phyloP scores from a whole-genome alignment of 2,329 filamentous ascomycete species.

The Pseudogymnoascus sp. region DNA sequence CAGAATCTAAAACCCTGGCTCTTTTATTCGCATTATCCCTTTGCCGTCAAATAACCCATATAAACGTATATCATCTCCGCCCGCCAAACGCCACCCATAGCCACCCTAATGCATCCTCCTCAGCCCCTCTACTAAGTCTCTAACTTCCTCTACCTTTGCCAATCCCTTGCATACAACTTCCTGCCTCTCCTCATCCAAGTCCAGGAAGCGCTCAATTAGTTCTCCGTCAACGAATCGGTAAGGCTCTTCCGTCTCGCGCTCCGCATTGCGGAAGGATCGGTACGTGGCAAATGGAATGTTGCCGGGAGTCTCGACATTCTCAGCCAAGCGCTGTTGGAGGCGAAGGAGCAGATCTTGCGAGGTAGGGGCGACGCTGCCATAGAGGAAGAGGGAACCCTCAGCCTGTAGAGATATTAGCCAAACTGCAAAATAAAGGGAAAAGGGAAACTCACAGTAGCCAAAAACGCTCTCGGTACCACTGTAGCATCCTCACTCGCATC shows the following conservation, averaged over 20 bases:
- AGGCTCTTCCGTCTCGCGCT: conserved; percentile 64
- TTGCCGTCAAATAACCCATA: not conserved
- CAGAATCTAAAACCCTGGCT: not conserved
- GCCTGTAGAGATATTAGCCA: conserved; percentile 45
- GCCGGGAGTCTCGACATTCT: conserved; percentile 60
- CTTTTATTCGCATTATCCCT: not conserved
- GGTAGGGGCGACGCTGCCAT: conserved; percentile 64
- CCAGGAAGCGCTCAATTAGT: conserved; percentile 76
- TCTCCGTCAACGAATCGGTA: conserved; percentile 89
- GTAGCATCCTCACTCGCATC: conserved; percentile 54
- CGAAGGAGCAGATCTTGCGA: conserved; percentile 75
- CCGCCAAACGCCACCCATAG: not conserved
- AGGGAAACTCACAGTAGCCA: conserved; percentile 64
- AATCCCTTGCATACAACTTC: conserved; percentile 45
- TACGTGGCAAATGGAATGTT: conserved; percentile 69
- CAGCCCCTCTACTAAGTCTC: conserved; percentile 54
- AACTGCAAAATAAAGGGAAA: not conserved
- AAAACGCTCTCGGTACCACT: conserved; percentile 74
- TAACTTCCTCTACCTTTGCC: conserved; percentile 54
- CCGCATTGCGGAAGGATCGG: conserved; percentile 70
- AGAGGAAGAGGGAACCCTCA: conserved; percentile 86
- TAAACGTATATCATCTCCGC: not conserved
- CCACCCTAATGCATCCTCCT: conserved; percentile 47
- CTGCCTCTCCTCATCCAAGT: conserved; percentile 53
- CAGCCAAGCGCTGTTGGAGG: conserved; percentile 65